Conservation (phyloP, 2,329 filamentous ascomycete genomes). For the Phaeosphaeriaceae sp. region DNA sequence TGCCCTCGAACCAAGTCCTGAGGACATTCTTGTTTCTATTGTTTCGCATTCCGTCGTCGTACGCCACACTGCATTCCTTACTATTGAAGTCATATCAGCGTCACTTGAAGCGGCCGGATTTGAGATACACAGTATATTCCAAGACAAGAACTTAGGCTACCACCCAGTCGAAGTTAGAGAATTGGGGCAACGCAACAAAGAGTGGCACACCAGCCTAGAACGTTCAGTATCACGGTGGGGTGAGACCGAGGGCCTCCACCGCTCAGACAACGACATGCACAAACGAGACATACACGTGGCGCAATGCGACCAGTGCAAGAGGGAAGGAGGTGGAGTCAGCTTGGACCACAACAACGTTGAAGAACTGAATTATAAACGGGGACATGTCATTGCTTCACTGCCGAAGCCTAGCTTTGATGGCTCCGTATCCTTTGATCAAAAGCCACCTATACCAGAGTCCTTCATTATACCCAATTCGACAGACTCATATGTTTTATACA, state of each 20-base stretch:
- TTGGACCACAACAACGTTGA: slow-evolving; percentile 15
- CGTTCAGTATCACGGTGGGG: slow-evolving; percentile 42
- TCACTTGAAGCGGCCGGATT: slow-evolving; percentile 65
- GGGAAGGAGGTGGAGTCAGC: slow-evolving; percentile 33
- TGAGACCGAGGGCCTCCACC: slow-evolving; percentile 13
- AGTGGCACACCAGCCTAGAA: slow-evolving; percentile 46
- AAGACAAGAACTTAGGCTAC: slow-evolving; percentile 26
- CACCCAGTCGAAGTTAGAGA: slow-evolving; percentile 22
- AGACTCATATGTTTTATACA: slow-evolving; percentile 16
- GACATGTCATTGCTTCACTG: slow-evolving; percentile 15
- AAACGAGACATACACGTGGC: slow-evolving; percentile 41
- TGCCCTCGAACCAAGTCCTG: slow-evolving; percentile 55
- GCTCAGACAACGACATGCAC: slow-evolving; percentile 30
- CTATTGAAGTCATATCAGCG: slow-evolving; percentile 49
- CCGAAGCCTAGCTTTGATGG: slow-evolving; percentile 21
- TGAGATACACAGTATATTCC: slow-evolving; percentile 61
- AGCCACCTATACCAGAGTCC: slow-evolving; percentile 15
- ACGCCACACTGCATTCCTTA: slow-evolving; percentile 56
- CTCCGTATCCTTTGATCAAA: slow-evolving; percentile 10
- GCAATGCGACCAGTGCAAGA: slow-evolving; percentile 45
- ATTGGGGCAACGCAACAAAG: slow-evolving; percentile 19
- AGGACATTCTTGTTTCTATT: slow-evolving; percentile 71
- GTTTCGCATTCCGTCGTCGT: slow-evolving; percentile 73
- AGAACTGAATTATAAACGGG: slow-evolving; percentile 18
- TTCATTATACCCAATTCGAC: slow-evolving; percentile 27